Evolutionary conservation across 2,329 filamentous ascomycete species (phyloP), one percentile per base, ranked within the genome.

Genomic region (Lachnellula cervina): DNA sequence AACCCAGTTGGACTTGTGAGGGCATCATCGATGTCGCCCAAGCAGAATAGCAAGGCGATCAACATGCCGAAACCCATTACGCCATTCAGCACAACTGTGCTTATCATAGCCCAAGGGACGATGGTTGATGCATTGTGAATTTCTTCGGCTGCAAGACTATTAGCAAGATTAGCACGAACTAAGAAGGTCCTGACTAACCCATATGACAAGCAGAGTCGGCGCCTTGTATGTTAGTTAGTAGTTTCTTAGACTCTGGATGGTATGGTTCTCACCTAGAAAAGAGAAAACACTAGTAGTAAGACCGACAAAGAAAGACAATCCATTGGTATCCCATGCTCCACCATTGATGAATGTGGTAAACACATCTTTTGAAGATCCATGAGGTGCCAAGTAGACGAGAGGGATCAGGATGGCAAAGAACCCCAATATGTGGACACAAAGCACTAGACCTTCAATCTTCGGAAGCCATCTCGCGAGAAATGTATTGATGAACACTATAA

Each of bases 41-140:
- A 52, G 45, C 63, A 66, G 60, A 83, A 84, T 7, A 80, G 73
- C 37, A 81, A 70, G 0, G 79, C 77, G 13, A 83, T 71, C n/a
- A 82, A 63, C 72, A 83, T 80, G n/a, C 76, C 72, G 45, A 83
- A 79, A 0, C 81, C 82, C 0, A 81, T 68, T 0, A 73, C 62
- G 3, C 77, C 79, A 54, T 83, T 83, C 49, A 83, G 69, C 0
- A 73, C 57, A 0, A 82, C 70, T 2, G 74, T 74, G 2, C 72
- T 68, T 43, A 82, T 73, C 57, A 83, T 77, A 0, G 78, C 76
- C 5, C 72, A 72, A 0, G 80, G 80, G 0, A 83, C 73, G 0
- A 76, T 76, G 1, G 73, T 67, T 1, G 77, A 74, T 0, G 80
- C 76, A 52, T 81, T 73, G 6, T 71, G 63, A 5, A 77, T 73